Evolutionary conservation across 1,284 basidiomycete species (phyloP).

Genomic region (Leccinum pachyderme): DNA sequence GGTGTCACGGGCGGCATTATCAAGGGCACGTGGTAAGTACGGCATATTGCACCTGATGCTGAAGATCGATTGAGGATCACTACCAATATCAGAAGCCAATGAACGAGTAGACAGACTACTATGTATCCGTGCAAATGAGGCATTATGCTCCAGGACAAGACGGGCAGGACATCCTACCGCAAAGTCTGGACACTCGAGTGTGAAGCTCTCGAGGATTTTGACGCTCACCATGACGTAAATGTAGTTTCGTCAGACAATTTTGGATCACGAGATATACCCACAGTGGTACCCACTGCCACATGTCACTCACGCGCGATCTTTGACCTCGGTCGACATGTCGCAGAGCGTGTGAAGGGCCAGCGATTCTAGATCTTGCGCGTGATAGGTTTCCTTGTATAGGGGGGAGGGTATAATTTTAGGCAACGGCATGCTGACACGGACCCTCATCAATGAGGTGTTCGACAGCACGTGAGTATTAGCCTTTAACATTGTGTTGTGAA

Average conservation of each 20-base stretch:
- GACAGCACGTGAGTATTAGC: slow-evolving; percentile 13
- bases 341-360: slow-evolving; percentile 3
- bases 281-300: slow-evolving; percentile 1
- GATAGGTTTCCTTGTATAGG: slow-evolving; percentile 4
- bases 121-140: slow-evolving; percentile 1
- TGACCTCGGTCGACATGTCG: slow-evolving; percentile 1
- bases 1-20: slow-evolving; percentile 1
- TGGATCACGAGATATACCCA: slow-evolving; percentile 4
- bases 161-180: neutral
- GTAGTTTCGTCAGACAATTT: slow-evolving; percentile 4
- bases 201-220: slow-evolving; percentile 3
- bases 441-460: neutral
- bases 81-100: slow-evolving; percentile 28
- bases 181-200: slow-evolving; percentile 2
- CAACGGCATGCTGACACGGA: slow-evolving; percentile 5
- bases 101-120: slow-evolving; percentile 14
- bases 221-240: slow-evolving; percentile 21
- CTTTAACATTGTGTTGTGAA: slow-evolving; percentile 18
- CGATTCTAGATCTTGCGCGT: neutral
- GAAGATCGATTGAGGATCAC: slow-evolving; percentile 35
- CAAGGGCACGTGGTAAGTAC: slow-evolving; percentile 18
- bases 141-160: slow-evolving; percentile 1
- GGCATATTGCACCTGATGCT: slow-evolving; percentile 14
- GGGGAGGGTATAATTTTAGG: neutral
- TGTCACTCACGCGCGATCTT: slow-evolving; percentile 3